Percentiles rank a stretch among this genome's conserved stretches.
phyloP scores from a whole-genome alignment of 305 asterid genomes.

The Coffea humblotiana region DNA sequence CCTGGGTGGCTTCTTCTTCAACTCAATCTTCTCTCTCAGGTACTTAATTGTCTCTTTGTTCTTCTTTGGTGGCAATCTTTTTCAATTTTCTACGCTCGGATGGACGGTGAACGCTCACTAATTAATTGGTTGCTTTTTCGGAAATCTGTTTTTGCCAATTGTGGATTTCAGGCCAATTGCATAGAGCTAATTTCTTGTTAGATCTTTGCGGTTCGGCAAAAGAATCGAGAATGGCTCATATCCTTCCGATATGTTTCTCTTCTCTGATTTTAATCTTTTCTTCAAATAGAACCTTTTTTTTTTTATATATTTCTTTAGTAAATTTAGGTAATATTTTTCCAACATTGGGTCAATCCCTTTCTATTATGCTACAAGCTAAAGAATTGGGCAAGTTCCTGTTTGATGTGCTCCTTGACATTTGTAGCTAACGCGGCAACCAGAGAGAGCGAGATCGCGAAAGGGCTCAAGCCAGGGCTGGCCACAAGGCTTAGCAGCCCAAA shows the following conservation, averaged over 20 bases:
- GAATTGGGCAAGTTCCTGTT: constrained; percentile 17
- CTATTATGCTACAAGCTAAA: background rate
- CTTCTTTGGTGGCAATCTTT: background rate
- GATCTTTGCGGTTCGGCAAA: constrained; percentile 42
- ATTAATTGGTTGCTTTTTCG: background rate
- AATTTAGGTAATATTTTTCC: no score
- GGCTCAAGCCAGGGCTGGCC: constrained; percentile 64
- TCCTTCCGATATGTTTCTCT: constrained; percentile 65
- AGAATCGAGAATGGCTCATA: constrained; percentile 65
- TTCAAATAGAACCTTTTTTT: background rate
- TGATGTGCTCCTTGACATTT: constrained; percentile 36
- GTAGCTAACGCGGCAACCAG: constrained; percentile 63
- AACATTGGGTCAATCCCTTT: background rate
- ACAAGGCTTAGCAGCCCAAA: constrained; percentile 45
- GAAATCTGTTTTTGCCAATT: constrained; percentile 6
- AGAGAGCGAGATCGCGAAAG: constrained; percentile 84
- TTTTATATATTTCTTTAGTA: background rate
- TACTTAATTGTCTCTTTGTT: background rate
- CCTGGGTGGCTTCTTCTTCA: background rate
- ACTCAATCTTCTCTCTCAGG: background rate
- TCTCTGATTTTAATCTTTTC: constrained; percentile 23
- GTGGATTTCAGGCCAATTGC: constrained; percentile 30
- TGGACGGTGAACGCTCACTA: background rate
- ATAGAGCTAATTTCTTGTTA: constrained; percentile 28
- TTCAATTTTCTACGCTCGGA: background rate